Base-by-base conservation (phyloP, 306 rosid species). In the Cicer chorassanicum region DNA sequence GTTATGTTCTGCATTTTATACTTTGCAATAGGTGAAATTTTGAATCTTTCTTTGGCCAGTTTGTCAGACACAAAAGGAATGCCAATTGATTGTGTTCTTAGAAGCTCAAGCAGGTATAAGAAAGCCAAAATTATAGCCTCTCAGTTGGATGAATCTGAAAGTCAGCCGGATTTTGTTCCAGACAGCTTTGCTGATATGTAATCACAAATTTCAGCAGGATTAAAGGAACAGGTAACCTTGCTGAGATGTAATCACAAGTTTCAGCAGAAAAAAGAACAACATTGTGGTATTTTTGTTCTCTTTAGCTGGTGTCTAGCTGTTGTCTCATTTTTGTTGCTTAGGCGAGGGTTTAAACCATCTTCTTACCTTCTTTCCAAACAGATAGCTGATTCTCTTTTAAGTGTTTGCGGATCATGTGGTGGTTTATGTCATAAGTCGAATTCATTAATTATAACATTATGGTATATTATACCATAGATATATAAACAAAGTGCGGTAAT, bases 71-170 rank as follows among this genome's bases (percentile, higher is more conserved):
- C 75, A 46, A 78, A 81, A 76, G 53, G 77, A 56, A 44, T 86
- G 84, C 8, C 79, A 9, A 78, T 87, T 7, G 87, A 72, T 70
- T 57, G 4, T 1, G 41, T 93, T 77, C 77, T 90, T 39, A 84
- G 82, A 82, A 91, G 92, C 46, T 89, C 98, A 54, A 85, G 82
- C 38, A 86, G 89, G 66, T 92, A 72, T 80, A 88, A 87, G 88
- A 86, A 74, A 80, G 90, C 95, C 16, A 90, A 76, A 82, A 54
- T 76, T 53, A 84, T 77, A 0, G 97, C 96, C 42, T 69, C 92
- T 6, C 92, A 87, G 56, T 56, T 61, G 62, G 94, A 88, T 65
- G 91, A 84, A 61, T 59, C 80, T 12, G 87, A 89, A 68, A 87
- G 89, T 68, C 88, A 84, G 65, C 86, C 73, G 0, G 92, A 89